Conservation (phyloP, 1,139 yeast species). For the Protomyces inouyei region DNA sequence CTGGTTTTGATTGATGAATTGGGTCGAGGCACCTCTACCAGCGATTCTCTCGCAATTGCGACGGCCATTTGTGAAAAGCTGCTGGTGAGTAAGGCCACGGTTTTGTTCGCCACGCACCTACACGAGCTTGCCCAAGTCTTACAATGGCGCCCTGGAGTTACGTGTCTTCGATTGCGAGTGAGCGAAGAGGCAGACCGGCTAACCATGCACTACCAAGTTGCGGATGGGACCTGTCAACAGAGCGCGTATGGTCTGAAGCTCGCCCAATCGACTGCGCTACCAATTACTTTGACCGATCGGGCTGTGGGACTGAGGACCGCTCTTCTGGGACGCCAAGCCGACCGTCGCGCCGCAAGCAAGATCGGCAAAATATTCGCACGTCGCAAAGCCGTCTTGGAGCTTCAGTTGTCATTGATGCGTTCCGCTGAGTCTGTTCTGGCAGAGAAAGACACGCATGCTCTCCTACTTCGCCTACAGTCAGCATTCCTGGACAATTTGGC, state of each 20-base stretch:
- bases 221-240: neutral
- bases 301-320: neutral
- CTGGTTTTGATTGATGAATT: slow-evolving; percentile 55
- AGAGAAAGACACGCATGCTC: neutral
- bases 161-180: slow-evolving; percentile 26
- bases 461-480: neutral
- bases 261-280: neutral
- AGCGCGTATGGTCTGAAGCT: neutral
- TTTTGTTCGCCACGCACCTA: slow-evolving; percentile 32
- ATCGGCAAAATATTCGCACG: neutral
- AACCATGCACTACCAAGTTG: neutral
- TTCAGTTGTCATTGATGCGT: neutral
- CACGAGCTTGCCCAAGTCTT: slow-evolving; percentile 28
- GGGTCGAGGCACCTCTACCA: slow-evolving; percentile 82
- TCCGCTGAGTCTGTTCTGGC: neutral
- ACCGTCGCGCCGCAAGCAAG: neutral
- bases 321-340: neutral
- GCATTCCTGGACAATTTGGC: neutral
- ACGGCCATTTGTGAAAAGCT: slow-evolving; percentile 67
- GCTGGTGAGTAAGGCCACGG: slow-evolving; percentile 37
- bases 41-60: slow-evolving; percentile 85
- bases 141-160: slow-evolving; percentile 26
- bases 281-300: neutral
- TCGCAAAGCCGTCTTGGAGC: neutral
- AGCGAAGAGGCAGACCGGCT: neutral